Evolutionary conservation across 306 rosid species (phyloP).

Genomic region (Mucuna pruriens): DNA sequence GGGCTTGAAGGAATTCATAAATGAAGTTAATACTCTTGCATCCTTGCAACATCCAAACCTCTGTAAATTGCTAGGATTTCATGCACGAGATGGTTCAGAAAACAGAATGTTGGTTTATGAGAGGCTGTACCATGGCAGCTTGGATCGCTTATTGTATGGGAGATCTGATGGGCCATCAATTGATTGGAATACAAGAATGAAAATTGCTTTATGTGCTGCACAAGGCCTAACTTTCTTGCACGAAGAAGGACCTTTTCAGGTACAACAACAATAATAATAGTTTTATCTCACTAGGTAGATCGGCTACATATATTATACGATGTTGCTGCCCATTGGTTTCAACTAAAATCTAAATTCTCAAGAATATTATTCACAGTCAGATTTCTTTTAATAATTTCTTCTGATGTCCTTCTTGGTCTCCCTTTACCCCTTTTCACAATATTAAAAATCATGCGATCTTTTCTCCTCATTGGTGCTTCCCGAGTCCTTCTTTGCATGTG

Average conservation of each 20-base stretch:
- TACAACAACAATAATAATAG: constrained; percentile 27
- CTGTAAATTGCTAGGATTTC: constrained; percentile 92
- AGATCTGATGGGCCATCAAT: constrained; percentile 93
- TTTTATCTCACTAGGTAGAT: background rate
- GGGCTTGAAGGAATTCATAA: constrained; percentile 90
- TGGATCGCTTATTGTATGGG: constrained; percentile 82
- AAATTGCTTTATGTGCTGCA: constrained; percentile 90
- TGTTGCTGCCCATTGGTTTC: background rate
- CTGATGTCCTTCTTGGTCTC: background rate
- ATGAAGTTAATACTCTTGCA: constrained; percentile 77
- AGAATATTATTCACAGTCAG: background rate
- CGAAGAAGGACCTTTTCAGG: constrained; percentile 99
- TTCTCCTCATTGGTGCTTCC: background rate
- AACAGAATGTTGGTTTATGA: constrained; percentile 87
- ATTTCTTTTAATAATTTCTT: background rate
- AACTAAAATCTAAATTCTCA: background rate
- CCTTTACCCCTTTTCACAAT: background rate
- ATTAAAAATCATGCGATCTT: background rate
- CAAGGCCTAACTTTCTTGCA: constrained; percentile 98
- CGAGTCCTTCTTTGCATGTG: background rate
- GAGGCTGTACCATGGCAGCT: constrained; percentile 92
- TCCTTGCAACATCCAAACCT: constrained; percentile 96
- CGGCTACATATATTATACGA: background rate
- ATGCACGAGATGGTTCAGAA: constrained; percentile 86
- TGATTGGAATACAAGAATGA: constrained; percentile 98